Base-by-base conservation (phyloP, 352 stramenopile genomes). In the Elongisporangium prolatum region DNA sequence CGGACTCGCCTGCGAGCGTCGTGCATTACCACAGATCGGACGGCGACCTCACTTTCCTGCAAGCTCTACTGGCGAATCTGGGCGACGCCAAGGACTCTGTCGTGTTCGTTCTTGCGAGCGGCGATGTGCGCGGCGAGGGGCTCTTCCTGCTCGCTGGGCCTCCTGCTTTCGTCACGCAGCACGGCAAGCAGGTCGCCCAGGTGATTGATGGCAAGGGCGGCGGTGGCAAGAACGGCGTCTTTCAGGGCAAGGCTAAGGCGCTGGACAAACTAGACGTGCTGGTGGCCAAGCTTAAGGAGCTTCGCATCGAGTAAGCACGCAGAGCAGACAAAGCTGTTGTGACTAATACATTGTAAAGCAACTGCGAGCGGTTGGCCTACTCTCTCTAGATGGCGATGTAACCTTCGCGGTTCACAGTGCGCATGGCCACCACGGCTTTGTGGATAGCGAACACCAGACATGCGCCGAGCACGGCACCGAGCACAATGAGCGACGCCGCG, bases 191-290 rank as follows among this genome's bases (percentile, higher is more conserved):
- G 47, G 69, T 86, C 40, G 72, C 80, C 34, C 71, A 72, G 4
- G 56, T 84, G 13, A 89, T 95, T 52, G 80, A 85, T 11, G 85
- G 72, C 52, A 93, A 91, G 52, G 83, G 85, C 24, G 85, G 85
- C 7, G 80, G 81, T 34, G 81, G 82, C 50, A 91, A 89, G 62
- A 84, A 83, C 55, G 76, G 81, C 7, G 60, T 91, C 18, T 75
- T 93, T 40, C 86, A 95, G 62, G 86, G 86, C 25, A 93, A 93
- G 65, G 83, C 79, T 10, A 86, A 88, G 60, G 61, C 59, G 1
- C 54, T 93, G 37, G 52, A 59, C 21, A 84, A 87, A n/a, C 44
- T 89, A 4, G 58, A 71, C 25, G 55, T 59, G n/a, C 57, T 89
- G 6, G 58, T 75, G 4, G 70, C 60, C 8, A 75, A 84, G 57